Base-by-base conservation (phyloP, 1,139 yeast species). In the Yamadazyma siamensis region DNA sequence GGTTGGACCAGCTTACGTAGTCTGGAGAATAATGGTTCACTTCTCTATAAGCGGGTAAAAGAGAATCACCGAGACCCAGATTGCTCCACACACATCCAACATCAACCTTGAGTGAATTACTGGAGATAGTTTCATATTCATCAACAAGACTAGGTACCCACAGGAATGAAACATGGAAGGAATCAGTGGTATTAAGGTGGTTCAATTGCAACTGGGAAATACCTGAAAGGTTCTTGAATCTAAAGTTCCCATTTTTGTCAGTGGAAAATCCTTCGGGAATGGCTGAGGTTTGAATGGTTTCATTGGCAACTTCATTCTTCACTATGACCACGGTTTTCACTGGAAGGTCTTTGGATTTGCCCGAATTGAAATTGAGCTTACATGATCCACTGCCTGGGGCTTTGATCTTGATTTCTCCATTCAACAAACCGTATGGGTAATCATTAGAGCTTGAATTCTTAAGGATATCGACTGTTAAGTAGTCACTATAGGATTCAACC, bases 51-150 rank as follows among this genome's bases (percentile, higher is more conserved):
- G 91, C 88, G 1, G 94, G 89, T 3, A 85, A 57, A 4, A 65
- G 54, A 22, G 59, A 60, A 4, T 62, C 61, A 25, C 73, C 78
- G 2, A 43, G 44, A 5, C 52, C 54, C 47, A 74, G 71, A 41
- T 85, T 94, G 8, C 83, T 80, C 94, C 94, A 85, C 46, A 61
- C 74, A 50, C 95, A 86, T 16, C 71, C 63, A 4, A 85, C 66
- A 7, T 61, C 56, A 2, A 85, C 64, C 2, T 80, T 81, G 34
- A 86, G 54, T 21, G 54, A 52, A 33, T 54, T 56, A 4, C 31
- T 40, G 11, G 54, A 54, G 24, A 61, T 59, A 5, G 53, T 50
- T 27, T 56, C 61, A 26, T 51, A 61, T 17, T 53, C 65, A 23
- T 72, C 75, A 39, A 75, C 65, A 36, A 80, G 65, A 35, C 71